Percentiles rank a stretch among this genome's conserved stretches.
These are phyloP conservation scores for Pythium apleroticum DNA, from an alignment of 352 stramenopile genomes.

Conservation along the genomic window DNA sequence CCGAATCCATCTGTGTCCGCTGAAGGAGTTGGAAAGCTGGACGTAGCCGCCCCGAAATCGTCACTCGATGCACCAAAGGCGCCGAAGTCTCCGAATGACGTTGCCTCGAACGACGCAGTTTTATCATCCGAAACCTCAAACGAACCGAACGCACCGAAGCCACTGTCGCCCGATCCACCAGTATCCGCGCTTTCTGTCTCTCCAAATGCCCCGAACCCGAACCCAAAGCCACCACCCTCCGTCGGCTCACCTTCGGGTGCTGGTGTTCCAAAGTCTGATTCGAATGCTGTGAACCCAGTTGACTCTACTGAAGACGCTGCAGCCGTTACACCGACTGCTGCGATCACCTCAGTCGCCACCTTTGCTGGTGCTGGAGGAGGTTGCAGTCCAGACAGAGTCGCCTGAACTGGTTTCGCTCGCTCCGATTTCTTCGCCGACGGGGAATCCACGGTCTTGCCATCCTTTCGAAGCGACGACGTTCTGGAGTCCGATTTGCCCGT, in stretches of 20 bases:
- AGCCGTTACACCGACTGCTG: not conserved
- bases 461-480: conserved; percentile 7
- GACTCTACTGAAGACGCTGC: not conserved
- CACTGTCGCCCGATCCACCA: not conserved
- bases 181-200: not conserved
- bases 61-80: conserved; percentile 6
- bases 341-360: not conserved
- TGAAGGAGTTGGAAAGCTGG: not conserved
- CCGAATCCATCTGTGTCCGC: not conserved
- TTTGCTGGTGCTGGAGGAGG: not conserved
- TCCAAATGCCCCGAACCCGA: conserved; percentile 22
- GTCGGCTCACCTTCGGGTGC: not conserved
- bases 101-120: conserved; percentile 15
- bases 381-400: not conserved
- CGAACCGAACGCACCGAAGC: conserved; percentile 16
- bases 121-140: not conserved
- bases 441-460: not conserved
- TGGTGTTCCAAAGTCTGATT: conserved; percentile 4
- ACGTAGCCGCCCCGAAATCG: not conserved
- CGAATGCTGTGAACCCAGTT: conserved; percentile 6
- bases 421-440: conserved; percentile 13
- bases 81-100: conserved; percentile 9
- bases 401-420: not conserved
- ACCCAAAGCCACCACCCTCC: conserved; percentile 1
- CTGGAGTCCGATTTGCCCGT: conserved; percentile 1